phyloP scores from a whole-genome alignment of 148 eudicot species.

The Dysphania ambrosioides region DNA sequence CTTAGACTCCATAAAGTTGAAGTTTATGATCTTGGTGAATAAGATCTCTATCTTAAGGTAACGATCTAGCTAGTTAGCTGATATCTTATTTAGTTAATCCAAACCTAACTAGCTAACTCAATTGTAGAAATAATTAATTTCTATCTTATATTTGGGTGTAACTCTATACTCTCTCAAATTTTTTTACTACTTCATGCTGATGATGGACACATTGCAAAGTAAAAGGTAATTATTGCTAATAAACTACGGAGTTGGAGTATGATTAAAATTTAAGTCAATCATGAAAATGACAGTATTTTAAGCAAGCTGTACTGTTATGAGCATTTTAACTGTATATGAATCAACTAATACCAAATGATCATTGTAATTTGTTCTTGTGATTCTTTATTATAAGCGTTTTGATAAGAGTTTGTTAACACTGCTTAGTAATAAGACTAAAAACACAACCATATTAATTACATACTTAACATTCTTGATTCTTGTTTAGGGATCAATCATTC shows the following conservation, averaged over 20 bases:
- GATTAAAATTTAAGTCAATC: not conserved
- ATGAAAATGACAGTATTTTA: not conserved
- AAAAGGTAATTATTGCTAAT: not conserved
- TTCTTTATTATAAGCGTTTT: not conserved
- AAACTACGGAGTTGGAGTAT: not conserved
- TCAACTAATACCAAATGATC: not conserved
- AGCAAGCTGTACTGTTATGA: not conserved
- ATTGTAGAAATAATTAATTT: no score
- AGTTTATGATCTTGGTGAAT: not conserved
- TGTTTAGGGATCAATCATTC: constrained; percentile 19
- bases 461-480: constrained; percentile 6
- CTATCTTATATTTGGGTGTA: no score
- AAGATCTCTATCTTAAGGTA: not conserved
- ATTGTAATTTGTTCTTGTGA: not conserved
- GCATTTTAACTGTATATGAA: not conserved
- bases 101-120: no score
- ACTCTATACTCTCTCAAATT: no score
- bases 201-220: not conserved
- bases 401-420: not conserved
- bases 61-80: no score
- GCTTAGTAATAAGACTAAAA: not conserved
- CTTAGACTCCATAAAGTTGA: not conserved
- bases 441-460: not conserved
- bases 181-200: no score
- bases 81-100: no score